These are phyloP conservation scores for Vanilla planifolia DNA, from an alignment of 106 monocot species.

Conservation along the genomic window DNA sequence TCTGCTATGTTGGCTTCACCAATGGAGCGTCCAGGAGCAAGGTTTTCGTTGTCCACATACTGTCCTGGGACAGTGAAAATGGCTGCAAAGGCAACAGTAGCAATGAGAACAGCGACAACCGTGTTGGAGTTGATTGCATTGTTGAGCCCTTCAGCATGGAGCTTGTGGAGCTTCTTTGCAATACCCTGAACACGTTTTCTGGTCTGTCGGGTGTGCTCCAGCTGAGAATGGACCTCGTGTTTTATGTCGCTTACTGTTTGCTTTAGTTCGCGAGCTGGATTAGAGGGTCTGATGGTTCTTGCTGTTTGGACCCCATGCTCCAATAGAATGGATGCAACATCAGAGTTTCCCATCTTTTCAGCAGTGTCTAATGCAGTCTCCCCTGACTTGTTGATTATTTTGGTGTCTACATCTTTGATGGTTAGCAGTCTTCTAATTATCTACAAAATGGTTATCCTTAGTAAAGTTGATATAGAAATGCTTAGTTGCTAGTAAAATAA, in stretches of 20 bases:
- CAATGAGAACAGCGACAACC: constrained; percentile 85
- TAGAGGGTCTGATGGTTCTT: constrained; percentile 26
- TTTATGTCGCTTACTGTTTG: constrained; percentile 86
- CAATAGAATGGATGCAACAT: constrained; percentile 21
- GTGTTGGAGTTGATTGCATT: constrained; percentile 96
- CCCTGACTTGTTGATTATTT: constrained; percentile 58
- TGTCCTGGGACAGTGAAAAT: constrained; percentile 82
- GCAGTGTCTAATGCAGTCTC: constrained; percentile 86
- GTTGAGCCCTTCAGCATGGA: constrained; percentile 79
- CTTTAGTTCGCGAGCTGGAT: constrained; percentile 58
- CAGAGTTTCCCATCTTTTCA: constrained; percentile 63
- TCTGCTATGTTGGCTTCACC: constrained; percentile 79
- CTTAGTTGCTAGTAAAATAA: too few species aligned
- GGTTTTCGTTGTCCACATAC: constrained; percentile 36
- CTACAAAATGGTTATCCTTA: too few species aligned
- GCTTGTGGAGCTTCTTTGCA: constrained; percentile 73
- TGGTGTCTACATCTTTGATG: constrained; percentile 38
- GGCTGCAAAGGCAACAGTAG: constrained; percentile 85
- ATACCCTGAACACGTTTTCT: constrained; percentile 65
- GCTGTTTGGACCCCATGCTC: constrained; percentile 56
- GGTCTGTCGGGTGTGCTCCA: constrained; percentile 73
- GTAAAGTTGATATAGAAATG: too few species aligned
- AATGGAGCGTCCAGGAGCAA: constrained; percentile 29
- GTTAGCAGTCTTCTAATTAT: constrained; percentile 49
- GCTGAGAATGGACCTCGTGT: constrained; percentile 83